Evolutionary conservation across 495 filamentous ascomycete species (phyloP), one percentile per base, ranked within the genome.

Genomic region (Cercophora sp.): DNA sequence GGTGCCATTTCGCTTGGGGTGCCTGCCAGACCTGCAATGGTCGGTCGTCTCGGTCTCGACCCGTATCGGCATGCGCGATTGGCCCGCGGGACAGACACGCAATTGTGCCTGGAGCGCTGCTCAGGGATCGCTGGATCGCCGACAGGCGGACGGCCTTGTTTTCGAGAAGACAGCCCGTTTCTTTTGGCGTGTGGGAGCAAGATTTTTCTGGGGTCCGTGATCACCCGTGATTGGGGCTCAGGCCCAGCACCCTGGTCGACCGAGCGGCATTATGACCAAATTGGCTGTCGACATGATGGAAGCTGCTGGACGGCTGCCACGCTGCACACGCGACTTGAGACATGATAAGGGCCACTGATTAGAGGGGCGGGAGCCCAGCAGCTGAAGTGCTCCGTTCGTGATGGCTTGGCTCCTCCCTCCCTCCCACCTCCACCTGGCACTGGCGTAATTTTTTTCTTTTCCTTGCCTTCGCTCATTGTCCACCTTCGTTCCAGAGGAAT

Each of bases 231-330:
- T 50, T 50, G 47, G 47, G 26, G 47, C 24, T 50, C 23, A 16
- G 24, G 16, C 26, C 26, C 18, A 23, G 15, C 6, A 31, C 44
- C 44, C 44, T 18, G 44, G 44, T 22, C 23, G 44, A 15, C 18
- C 16, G 44, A 27, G 44, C 44, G 25, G 44, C 44, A 34, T 16
- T 15, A 34, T 47, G 44, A 47, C 44, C 25, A 47, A 47, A 47
- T 47, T 47, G 44, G n/a, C 44, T 5, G 44, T 47, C 25, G 44
- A n/a, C 26, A 32, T 47, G 44, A 47, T 47, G 44, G 22, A 20
- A 23, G 25, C 15, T 25, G 20, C 26, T 15, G 16, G 15, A 19
- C 34, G 44, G 26, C 26, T 34, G 44, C n/a, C 26, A 25, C 19
- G 16, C 18, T 27, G 27, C 20, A 29, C 44, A 29, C 26, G 24